phyloP scores from a whole-genome alignment of 352 stramenopile genomes.

The Synura sp. region DNA sequence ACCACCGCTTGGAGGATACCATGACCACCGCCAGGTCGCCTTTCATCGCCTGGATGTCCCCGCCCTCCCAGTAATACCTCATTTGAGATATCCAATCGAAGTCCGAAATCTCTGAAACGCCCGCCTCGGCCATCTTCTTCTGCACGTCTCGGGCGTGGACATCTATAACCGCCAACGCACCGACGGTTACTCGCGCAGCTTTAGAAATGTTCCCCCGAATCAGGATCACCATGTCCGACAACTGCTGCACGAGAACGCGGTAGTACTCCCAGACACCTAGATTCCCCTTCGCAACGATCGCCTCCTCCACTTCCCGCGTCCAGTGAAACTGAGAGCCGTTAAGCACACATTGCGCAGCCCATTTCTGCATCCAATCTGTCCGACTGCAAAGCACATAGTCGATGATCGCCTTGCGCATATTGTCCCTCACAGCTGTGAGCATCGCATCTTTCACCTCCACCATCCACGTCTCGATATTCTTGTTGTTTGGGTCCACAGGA shows the following conservation, averaged over 20 bases:
- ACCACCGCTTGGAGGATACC: constrained; percentile 77
- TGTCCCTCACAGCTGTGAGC: constrained; percentile 76
- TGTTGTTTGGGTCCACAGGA: constrained; percentile 78
- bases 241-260: constrained; percentile 72
- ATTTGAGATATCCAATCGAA: constrained; percentile 89
- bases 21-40: constrained; percentile 64
- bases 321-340: constrained; percentile 91
- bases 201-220: constrained; percentile 72
- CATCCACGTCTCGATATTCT: constrained; percentile 94
- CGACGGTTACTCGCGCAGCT: constrained; percentile 78
- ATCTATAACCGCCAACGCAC: constrained; percentile 87
- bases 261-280: constrained; percentile 82
- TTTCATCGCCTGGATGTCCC: background rate
- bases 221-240: constrained; percentile 91
- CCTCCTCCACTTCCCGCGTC: constrained; percentile 85
- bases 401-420: constrained; percentile 80
- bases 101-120: constrained; percentile 76
- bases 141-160: constrained; percentile 88
- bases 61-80: constrained; percentile 82
- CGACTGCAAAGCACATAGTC: constrained; percentile 79
- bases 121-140: constrained; percentile 69
- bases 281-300: constrained; percentile 66
- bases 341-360: constrained; percentile 81
- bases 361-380: constrained; percentile 91
- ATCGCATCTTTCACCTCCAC: constrained; percentile 81